These are phyloP conservation scores for Begonia fuchsioides DNA, from an alignment of 306 rosid species.

Conservation along the genomic window DNA sequence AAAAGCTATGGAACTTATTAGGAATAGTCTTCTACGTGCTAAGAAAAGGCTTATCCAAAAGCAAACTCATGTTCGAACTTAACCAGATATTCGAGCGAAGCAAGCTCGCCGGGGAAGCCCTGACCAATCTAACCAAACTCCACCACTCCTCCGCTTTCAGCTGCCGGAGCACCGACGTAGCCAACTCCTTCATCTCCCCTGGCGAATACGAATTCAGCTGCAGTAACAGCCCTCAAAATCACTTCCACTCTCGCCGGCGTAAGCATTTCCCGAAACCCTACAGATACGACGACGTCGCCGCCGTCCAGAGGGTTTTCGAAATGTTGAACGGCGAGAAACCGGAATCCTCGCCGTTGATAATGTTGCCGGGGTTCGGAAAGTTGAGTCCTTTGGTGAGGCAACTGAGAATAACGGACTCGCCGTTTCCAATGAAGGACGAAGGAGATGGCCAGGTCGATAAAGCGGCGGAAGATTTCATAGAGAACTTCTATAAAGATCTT, in stretches of 20 bases:
- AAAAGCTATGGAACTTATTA: slow-evolving; percentile 48
- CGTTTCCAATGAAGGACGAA: slow-evolving; percentile 42
- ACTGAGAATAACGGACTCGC: slow-evolving; percentile 44
- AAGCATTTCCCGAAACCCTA: slow-evolving; percentile 13
- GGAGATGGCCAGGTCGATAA: slow-evolving; percentile 36
- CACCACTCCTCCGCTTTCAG: slow-evolving; percentile 32
- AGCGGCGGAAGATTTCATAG: slow-evolving; percentile 57
- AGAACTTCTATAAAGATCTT: slow-evolving; percentile 37
- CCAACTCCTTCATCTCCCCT: slow-evolving; percentile 36
- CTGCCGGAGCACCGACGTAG: slow-evolving; percentile 33
- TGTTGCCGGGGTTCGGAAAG: slow-evolving; percentile 61
- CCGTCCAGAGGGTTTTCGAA: slow-evolving; percentile 54
- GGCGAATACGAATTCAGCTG: slow-evolving; percentile 91
- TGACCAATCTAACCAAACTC: slow-evolving; percentile 30
- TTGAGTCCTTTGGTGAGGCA: slow-evolving; percentile 47
- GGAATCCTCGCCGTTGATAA: slow-evolving; percentile 47
- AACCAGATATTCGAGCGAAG: slow-evolving; percentile 47
- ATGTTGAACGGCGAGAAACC: slow-evolving; percentile 20
- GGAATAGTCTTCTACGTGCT: slow-evolving; percentile 45
- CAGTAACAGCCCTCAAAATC: slow-evolving; percentile 62
- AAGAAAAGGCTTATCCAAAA: slow-evolving; percentile 52
- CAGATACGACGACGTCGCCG: slow-evolving; percentile 30
- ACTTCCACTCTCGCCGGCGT: slow-evolving; percentile 3
- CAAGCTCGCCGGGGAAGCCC: slow-evolving; percentile 55
- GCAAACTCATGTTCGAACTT: slow-evolving; percentile 41